Evolutionary conservation across 371 early-diverging fungal genomes (phyloP), one percentile per base, ranked within the genome.

Genomic region (Mucor sp.): DNA sequence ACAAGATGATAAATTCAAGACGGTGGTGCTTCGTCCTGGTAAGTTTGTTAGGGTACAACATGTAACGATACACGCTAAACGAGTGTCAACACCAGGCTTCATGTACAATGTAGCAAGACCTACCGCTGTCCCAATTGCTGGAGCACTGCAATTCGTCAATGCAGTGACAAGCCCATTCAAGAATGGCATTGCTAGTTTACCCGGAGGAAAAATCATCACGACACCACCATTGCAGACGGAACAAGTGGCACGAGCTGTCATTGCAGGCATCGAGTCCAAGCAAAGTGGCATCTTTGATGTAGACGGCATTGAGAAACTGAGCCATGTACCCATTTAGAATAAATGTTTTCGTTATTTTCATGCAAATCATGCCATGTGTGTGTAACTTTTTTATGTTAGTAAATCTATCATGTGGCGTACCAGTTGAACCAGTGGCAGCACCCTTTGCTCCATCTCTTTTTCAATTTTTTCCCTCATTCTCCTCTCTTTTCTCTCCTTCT

Each of bases 1-100:
- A 41, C 72, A 77, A 17, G 65, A 72, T n/a, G 76, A 81, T 37
- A 47, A 47, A 11, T 78, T 91, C 62, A 82, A 89, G 17, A 77
- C 90, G 3, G 73, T 91, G 21, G 83, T 90, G 14, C 72, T 93
- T 60, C 84, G 93, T 23, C 93, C 93, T 35, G 90, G 89, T 70
- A 77, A 72, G 19, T 47, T 21, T 6, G 6, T 8, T 4, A 63
- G 4, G n/a, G 19, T 23, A 32, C 5, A 2, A 4, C 6, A 33
- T 33, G 1, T 33, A 37, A 11, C n/a, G n/a, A n/a, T n/a, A n/a
- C n/a, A n/a, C n/a, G n/a, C n/a, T n/a, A n/a, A n/a, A n/a, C n/a
- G n/a, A n/a, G n/a, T 47, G 15, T 23, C 28, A 33, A 30, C 33
- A n/a, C 37, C 55, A 72, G 87, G 90, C 17, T 85, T 90, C 58